phyloP scores from a whole-genome alignment of 2,329 filamentous ascomycete species.

The Trichophyton equinum region DNA sequence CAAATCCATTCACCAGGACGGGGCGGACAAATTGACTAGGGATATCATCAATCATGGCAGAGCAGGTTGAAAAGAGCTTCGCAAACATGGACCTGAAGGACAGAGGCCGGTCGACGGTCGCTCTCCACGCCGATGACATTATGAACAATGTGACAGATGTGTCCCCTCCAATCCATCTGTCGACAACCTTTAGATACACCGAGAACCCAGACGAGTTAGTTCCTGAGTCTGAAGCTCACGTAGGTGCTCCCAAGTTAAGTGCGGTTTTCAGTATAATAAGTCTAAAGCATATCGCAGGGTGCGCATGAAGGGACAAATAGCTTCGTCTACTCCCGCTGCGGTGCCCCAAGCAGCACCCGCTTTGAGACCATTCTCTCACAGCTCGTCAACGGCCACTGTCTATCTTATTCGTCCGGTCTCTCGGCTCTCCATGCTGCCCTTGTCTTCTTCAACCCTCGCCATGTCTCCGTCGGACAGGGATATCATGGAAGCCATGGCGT shows the following conservation, averaged over 20 bases:
- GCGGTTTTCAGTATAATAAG: no score
- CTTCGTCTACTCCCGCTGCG: conserved; percentile 74
- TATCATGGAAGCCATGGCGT: conserved; percentile 94
- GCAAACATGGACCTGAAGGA: conserved; percentile 7
- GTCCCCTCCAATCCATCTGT: conserved; percentile 78
- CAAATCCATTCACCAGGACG: no score
- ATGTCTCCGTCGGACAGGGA: conserved; percentile 68
- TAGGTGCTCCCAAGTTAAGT: background rate
- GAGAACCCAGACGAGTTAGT: conserved; percentile 54
- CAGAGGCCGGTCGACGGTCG: conserved; percentile 48
- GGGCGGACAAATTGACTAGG: background rate
- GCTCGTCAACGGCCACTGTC: conserved; percentile 50
- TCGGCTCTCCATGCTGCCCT: conserved; percentile 80
- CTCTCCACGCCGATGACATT: conserved; percentile 72
- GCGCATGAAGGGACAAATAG: conserved; percentile 21
- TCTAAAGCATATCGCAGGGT: conserved; percentile 1
- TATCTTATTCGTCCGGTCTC: conserved; percentile 77
- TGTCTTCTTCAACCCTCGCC: conserved; percentile 68
- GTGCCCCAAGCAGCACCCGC: conserved; percentile 67
- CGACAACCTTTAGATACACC: conserved; percentile 79
- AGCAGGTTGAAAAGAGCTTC: background rate
- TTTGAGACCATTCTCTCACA: conserved; percentile 70
- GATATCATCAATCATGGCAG: background rate
- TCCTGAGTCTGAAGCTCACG: conserved; percentile 33
- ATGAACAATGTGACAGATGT: conserved; percentile 65